Conservation (phyloP, 2,329 filamentous ascomycete species). For the Penicillium expansum region DNA sequence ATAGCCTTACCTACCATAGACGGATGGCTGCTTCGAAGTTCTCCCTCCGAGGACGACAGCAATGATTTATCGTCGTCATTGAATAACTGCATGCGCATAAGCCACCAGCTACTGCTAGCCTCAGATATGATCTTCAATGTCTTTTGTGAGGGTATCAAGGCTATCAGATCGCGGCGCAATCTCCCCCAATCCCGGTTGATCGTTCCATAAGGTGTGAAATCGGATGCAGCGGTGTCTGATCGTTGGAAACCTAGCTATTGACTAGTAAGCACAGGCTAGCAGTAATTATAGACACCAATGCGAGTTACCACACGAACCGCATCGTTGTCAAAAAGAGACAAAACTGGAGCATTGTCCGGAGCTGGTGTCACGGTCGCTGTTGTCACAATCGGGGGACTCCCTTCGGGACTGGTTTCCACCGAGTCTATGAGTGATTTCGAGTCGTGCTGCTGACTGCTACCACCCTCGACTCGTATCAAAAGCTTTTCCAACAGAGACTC, state of each 20-base stretch:
- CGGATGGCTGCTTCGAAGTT: constrained; percentile 4
- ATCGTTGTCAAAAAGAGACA: constrained; percentile 11
- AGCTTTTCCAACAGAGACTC: constrained; percentile 12
- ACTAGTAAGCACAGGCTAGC: background rate
- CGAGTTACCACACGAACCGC: background rate
- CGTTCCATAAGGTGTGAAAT: background rate
- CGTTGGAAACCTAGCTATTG: constrained; percentile 6
- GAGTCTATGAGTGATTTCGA: background rate
- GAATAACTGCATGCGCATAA: constrained; percentile 6
- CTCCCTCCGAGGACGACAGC: background rate
- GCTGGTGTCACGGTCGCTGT: constrained; percentile 4
- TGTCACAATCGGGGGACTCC: background rate
- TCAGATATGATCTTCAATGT: constrained; percentile 6
- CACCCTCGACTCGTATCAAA: background rate
- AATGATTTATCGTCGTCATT: constrained; percentile 4
- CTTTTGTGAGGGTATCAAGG: constrained; percentile 1
- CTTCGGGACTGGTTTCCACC: background rate
- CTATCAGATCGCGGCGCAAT: constrained; percentile 4
- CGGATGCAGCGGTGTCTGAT: background rate
- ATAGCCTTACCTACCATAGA: constrained; percentile 4
- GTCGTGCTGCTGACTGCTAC: too few relatives aligned
- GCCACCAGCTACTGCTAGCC: constrained; percentile 10
- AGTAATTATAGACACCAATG: background rate
- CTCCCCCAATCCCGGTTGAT: background rate
- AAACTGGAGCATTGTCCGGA: constrained; percentile 9